Conservation (phyloP, 306 rosid genomes). For the Lotus japonicus region DNA sequence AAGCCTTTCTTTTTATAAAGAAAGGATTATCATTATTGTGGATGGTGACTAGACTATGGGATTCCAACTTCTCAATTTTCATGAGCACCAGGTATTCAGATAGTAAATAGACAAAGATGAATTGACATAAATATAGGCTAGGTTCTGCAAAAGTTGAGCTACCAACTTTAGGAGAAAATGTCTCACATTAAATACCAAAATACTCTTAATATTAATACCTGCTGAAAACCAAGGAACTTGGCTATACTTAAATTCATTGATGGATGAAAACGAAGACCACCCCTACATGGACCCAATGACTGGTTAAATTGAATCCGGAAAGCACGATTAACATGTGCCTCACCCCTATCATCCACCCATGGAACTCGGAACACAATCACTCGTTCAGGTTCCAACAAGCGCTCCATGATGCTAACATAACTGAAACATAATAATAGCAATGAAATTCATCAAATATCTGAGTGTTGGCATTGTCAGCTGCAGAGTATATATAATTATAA, state of each 20-base stretch:
- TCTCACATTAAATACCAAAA: background rate
- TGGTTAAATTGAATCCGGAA: constrained; percentile 79
- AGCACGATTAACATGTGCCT: constrained; percentile 69
- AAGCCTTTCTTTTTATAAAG: background rate
- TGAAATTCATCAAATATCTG: constrained; percentile 5
- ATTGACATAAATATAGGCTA: background rate
- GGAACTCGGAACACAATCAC: constrained; percentile 75
- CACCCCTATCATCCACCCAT: constrained; percentile 81
- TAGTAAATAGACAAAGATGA: constrained; percentile 7
- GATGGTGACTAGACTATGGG: background rate
- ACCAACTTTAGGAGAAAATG: background rate
- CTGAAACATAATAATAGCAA: constrained; percentile 36
- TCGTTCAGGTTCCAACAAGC: constrained; percentile 85
- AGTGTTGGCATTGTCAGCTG: background rate
- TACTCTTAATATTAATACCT: constrained; percentile 38
- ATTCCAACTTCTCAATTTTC: constrained; percentile 2
- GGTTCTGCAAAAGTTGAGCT: background rate
- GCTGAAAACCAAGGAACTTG: constrained; percentile 82
- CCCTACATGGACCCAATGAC: constrained; percentile 90
- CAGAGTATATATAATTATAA: background rate
- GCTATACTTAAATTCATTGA: constrained; percentile 72
- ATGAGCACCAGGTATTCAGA: background rate
- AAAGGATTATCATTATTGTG: background rate
- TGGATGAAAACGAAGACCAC: constrained; percentile 82
- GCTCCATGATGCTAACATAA: constrained; percentile 80